These are phyloP conservation scores for Leucosporidium scottii DNA, from an alignment of 768 basidiomycete species.

Conservation along the genomic window DNA sequence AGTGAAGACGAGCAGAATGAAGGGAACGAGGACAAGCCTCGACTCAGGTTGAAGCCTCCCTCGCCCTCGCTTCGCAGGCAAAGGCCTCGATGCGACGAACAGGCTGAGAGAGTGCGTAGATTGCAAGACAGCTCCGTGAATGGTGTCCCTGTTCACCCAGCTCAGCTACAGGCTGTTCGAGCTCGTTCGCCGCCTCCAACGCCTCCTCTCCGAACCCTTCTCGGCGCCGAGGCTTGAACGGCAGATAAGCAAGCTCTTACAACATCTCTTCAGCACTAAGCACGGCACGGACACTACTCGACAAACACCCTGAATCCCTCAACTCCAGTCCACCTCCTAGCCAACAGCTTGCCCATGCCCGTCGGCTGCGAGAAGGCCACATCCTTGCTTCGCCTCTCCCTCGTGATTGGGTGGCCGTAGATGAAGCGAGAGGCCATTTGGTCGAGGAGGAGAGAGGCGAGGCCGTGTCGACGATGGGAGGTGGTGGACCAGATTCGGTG, in stretches of 20 bases:
- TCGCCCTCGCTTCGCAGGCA: too few species aligned
- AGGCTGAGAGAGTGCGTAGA: too few species aligned
- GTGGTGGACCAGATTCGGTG: slow-evolving; percentile 36
- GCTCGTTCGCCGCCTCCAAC: too few species aligned
- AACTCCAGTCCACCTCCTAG: slow-evolving; percentile 31
- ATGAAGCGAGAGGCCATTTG: slow-evolving; percentile 14
- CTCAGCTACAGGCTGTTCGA: too few species aligned
- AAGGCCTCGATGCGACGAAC: too few species aligned
- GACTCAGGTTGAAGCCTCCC: neutral
- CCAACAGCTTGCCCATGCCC: slow-evolving; percentile 36
- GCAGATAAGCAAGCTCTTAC: too few species aligned
- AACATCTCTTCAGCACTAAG: too few species aligned
- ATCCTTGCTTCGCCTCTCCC: neutral
- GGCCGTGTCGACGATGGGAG: slow-evolving; percentile 19
- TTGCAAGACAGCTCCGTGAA: too few species aligned
- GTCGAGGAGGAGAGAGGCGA: slow-evolving; percentile 27
- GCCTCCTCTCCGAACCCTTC: too few species aligned
- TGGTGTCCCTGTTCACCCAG: too few species aligned
- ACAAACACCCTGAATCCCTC: slow-evolving; percentile 30
- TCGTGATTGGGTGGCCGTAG: slow-evolving; percentile 28
- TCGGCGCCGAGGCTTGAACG: too few species aligned
- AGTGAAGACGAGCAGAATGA: neutral
- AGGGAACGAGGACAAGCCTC: neutral
- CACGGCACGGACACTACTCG: slow-evolving; percentile 10
- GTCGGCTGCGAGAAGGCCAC: slow-evolving; percentile 37